phyloP scores from a whole-genome alignment of 2,329 filamentous ascomycete species.

The Zymoseptoria pseudotritici region DNA sequence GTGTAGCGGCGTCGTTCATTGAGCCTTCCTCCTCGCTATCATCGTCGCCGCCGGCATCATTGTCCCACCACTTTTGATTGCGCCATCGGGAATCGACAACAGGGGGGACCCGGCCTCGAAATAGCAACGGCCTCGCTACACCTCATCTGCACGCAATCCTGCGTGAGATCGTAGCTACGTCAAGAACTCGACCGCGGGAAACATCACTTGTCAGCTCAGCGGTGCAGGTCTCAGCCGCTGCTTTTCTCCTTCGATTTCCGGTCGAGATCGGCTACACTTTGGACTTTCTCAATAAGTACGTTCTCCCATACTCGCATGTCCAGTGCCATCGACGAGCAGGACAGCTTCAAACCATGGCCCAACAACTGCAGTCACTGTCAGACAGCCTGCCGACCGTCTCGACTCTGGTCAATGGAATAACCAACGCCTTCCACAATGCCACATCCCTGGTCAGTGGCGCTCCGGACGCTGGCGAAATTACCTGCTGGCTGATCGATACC shows the following conservation, averaged over 20 bases:
- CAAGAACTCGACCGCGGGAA: too few species aligned
- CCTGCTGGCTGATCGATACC: slow-evolving; percentile 46
- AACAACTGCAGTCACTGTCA: not conserved
- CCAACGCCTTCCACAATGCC: slow-evolving; percentile 11
- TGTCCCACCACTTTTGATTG: not conserved
- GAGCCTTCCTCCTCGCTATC: not conserved
- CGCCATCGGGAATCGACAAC: not conserved
- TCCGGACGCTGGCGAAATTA: slow-evolving; percentile 25
- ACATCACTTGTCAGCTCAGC: not conserved
- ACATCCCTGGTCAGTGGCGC: slow-evolving; percentile 1
- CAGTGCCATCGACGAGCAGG: not conserved
- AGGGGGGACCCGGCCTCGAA: not conserved
- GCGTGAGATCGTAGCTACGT: not conserved
- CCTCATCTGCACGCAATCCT: not conserved
- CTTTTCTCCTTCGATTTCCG: not conserved
- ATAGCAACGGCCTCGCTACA: not conserved
- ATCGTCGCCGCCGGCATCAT: not conserved
- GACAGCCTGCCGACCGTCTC: slow-evolving; percentile 8
- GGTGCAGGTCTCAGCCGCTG: not conserved
- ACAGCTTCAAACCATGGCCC: not conserved
- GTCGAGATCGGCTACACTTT: not conserved
- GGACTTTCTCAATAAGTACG: not conserved
- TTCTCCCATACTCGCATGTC: not conserved
- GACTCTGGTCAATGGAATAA: slow-evolving; percentile 16
- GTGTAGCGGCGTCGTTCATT: not conserved